Evolutionary conservation across 306 rosid genomes (phyloP).

Genomic region (Mimosa pudica): DNA sequence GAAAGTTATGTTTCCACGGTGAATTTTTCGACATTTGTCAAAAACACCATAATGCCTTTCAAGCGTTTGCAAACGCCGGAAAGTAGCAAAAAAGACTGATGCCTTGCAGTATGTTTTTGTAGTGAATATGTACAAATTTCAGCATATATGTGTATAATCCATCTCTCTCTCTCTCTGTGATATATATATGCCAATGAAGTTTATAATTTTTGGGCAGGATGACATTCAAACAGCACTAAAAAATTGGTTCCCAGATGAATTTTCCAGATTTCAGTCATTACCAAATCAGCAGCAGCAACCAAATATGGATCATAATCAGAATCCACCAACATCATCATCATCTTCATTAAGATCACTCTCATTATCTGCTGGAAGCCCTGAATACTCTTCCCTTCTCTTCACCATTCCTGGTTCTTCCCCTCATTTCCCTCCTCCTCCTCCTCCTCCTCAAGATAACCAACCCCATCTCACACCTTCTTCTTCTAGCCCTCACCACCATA

Average conservation of each 20-base stretch:
- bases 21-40: too few relatives aligned
- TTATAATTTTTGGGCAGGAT: conserved; percentile 33
- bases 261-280: conserved; percentile 32
- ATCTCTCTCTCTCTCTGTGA: background rate
- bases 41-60: too few relatives aligned
- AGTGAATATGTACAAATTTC: background rate
- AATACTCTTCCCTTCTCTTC: conserved; percentile 66
- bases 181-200: background rate
- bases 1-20: too few relatives aligned
- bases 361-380: conserved; percentile 75
- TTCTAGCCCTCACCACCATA: conserved; percentile 48
- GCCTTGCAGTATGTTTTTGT: too few relatives aligned
- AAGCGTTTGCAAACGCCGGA: too few relatives aligned
- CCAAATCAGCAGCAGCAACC: conserved; percentile 15
- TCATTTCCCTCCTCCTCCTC: conserved; percentile 30
- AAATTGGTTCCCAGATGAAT: conserved; percentile 56
- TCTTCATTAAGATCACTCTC: conserved; percentile 70
- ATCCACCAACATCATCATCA: conserved; percentile 71
- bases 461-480: conserved; percentile 17
- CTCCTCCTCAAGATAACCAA: background rate
- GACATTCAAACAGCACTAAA: conserved; percentile 57
- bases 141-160: background rate
- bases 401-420: conserved; percentile 47
- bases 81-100: too few relatives aligned
- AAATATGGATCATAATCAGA: conserved; percentile 45